Evolutionary conservation across 805 yeast species (phyloP).

Genomic region (Metschnikowia orientalis): DNA sequence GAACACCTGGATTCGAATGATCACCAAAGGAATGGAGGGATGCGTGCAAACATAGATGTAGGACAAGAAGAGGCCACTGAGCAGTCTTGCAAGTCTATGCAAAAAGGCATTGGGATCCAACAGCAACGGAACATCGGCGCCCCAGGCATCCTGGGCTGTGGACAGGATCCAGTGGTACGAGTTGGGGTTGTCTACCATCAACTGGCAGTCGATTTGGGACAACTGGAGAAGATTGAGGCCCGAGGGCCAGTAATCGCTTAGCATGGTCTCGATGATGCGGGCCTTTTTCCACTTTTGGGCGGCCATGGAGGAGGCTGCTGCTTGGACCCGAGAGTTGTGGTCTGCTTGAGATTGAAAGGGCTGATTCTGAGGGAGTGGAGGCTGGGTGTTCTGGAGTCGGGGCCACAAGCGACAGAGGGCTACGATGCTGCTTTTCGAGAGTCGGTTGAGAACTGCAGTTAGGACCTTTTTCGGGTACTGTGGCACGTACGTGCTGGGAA

Average conservation of each 20-base stretch:
- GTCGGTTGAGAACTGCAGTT: constrained; percentile 21
- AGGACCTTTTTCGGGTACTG: constrained; percentile 22
- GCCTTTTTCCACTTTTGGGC: constrained; percentile 23
- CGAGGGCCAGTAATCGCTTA: constrained; percentile 47
- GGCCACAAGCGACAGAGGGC: constrained; percentile 36
- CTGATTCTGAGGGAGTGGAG: constrained; percentile 9
- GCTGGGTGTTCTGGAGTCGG: constrained; percentile 23
- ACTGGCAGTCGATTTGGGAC: constrained; percentile 67
- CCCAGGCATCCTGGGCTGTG: constrained; percentile 36
- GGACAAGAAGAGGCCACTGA: constrained; percentile 52
- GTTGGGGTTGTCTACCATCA: constrained; percentile 55
- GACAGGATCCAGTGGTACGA: constrained; percentile 46
- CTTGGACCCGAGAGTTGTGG: constrained; percentile 8
- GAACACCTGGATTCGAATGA: constrained; percentile 66
- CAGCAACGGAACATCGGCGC: constrained; percentile 29
- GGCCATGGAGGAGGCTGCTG: constrained; percentile 11
- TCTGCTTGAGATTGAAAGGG: constrained; percentile 8
- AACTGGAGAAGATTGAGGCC: constrained; percentile 63
- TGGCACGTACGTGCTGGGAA: constrained; percentile 40
- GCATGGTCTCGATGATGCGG: constrained; percentile 40
- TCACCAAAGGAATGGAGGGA: constrained; percentile 54
- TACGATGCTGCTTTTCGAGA: constrained; percentile 30
- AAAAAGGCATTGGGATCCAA: constrained; percentile 51
- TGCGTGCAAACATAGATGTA: constrained; percentile 66
- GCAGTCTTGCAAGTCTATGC: constrained; percentile 41